phyloP scores from a whole-genome alignment of 305 asterid species.

The Vinca major region DNA sequence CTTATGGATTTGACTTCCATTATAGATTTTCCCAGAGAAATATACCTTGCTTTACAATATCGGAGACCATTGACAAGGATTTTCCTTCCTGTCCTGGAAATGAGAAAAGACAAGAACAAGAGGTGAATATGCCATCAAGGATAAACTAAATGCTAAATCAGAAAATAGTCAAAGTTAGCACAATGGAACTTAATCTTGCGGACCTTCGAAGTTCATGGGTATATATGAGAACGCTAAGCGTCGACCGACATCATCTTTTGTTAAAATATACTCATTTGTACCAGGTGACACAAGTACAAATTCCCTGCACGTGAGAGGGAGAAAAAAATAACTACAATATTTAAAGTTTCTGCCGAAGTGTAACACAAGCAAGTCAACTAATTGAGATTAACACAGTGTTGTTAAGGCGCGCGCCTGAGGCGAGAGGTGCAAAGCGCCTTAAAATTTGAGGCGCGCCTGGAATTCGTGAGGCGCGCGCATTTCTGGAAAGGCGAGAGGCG shows the following conservation, averaged over 20 bases:
- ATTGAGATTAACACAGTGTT: background rate
- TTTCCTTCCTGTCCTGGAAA: constrained; percentile 90
- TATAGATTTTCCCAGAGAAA: background rate
- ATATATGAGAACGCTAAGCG: constrained; percentile 61
- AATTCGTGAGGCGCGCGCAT: too few species aligned
- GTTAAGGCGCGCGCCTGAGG: too few species aligned
- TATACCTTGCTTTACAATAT: constrained; percentile 66
- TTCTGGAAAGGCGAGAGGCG: too few species aligned
- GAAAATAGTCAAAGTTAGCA: constrained; percentile 15
- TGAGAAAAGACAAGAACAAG: constrained; percentile 14
- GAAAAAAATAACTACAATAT: constrained; percentile 7
- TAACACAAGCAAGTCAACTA: constrained; percentile 1
- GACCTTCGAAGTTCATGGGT: constrained; percentile 94
- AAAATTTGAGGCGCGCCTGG: too few species aligned
- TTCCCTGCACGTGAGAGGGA: constrained; percentile 43
- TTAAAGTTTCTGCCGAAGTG: background rate
- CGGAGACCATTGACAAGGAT: constrained; percentile 57
- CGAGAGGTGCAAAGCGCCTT: too few species aligned
- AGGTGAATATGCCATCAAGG: constrained; percentile 9
- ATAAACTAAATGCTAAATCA: constrained; percentile 3
- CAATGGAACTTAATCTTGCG: constrained; percentile 22
- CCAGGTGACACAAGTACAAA: constrained; percentile 57
- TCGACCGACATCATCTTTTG: constrained; percentile 73
- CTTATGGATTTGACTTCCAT: background rate
- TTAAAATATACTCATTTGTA: constrained; percentile 61